These are phyloP conservation scores for Leptosphaerulina australis DNA, from an alignment of 2,329 filamentous ascomycete species.

Conservation along the genomic window DNA sequence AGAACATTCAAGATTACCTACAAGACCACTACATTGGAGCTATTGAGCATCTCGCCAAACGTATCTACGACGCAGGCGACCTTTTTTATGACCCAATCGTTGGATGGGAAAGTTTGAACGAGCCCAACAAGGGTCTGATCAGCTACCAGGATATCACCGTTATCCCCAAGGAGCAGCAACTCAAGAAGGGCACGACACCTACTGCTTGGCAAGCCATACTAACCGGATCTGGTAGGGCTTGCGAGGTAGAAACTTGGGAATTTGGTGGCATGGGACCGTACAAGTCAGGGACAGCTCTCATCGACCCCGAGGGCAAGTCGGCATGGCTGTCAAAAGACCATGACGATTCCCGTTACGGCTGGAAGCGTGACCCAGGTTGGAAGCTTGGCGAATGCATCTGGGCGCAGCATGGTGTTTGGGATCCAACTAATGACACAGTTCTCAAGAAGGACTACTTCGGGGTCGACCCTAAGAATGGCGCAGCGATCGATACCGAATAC, in stretches of 20 bases:
- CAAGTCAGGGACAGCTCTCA: conserved; percentile 79
- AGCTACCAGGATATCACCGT: conserved; percentile 80
- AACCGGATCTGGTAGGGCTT: conserved; percentile 86
- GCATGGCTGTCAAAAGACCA: conserved; percentile 85
- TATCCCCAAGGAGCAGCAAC: conserved; percentile 83
- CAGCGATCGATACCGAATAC: conserved; percentile 76
- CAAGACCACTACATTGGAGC: conserved; percentile 85
- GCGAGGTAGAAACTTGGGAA: conserved; percentile 89
- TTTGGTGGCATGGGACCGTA: conserved; percentile 93
- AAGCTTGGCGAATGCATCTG: conserved; percentile 93
- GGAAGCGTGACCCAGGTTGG: conserved; percentile 86
- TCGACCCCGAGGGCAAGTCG: conserved; percentile 84
- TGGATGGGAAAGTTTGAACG: conserved; percentile 96
- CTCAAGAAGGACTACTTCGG: conserved; percentile 87
- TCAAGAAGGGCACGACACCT: conserved; percentile 91
- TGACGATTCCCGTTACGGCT: conserved; percentile 87
- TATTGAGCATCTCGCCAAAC: conserved; percentile 77
- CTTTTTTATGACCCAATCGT: conserved; percentile 86
- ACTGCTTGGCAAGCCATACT: conserved; percentile 94
- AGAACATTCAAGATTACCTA: conserved; percentile 96
- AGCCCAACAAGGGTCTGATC: conserved; percentile 87
- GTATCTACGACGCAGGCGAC: conserved; percentile 88
- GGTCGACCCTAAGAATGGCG: conserved; percentile 75
- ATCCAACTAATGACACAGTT: conserved; percentile 76
- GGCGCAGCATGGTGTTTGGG: conserved; percentile 97